These are phyloP conservation scores for Auricularia cornea DNA, from an alignment of 768 basidiomycete genomes.

Conservation along the genomic window DNA sequence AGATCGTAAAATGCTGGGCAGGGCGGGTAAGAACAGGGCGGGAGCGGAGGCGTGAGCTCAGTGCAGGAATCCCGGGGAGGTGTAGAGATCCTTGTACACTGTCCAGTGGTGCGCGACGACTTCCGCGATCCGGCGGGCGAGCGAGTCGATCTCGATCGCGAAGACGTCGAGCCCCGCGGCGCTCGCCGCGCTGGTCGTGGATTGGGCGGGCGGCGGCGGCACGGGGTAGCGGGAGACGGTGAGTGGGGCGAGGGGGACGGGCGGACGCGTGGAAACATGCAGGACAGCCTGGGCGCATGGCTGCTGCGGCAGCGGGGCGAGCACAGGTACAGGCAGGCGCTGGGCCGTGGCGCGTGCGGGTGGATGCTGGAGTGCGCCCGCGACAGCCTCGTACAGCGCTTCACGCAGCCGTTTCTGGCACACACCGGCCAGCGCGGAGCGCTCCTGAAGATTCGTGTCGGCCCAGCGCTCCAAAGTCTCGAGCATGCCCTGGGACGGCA, in stretches of 20 bases:
- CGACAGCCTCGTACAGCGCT: slow-evolving; percentile 52
- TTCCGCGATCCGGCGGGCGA: neutral
- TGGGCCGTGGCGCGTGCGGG: neutral
- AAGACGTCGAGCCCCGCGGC: neutral
- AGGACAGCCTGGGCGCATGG: neutral
- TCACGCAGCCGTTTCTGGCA: slow-evolving; percentile 57
- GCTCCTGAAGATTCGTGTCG: slow-evolving; percentile 52
- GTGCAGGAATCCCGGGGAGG: neutral
- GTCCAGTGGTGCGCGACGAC: neutral
- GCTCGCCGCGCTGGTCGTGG: neutral
- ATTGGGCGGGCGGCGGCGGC: neutral
- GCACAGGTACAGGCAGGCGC: neutral
- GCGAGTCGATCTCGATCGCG: neutral
- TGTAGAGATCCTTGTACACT: neutral
- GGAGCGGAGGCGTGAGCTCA: neutral
- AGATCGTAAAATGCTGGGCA: too few species aligned
- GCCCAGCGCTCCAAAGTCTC: slow-evolving; percentile 45
- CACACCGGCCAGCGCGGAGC: slow-evolving; percentile 51
- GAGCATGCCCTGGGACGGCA: neutral
- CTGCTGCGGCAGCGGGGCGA: neutral
- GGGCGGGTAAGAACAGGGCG: too few species aligned
- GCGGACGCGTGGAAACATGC: neutral
- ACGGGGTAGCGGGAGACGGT: neutral
- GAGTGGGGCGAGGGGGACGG: neutral
- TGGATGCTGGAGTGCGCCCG: neutral